Evolutionary conservation across 2,329 filamentous ascomycete species (phyloP), one percentile per base, ranked within the genome.

Genomic region (Intubia oerlemansii): DNA sequence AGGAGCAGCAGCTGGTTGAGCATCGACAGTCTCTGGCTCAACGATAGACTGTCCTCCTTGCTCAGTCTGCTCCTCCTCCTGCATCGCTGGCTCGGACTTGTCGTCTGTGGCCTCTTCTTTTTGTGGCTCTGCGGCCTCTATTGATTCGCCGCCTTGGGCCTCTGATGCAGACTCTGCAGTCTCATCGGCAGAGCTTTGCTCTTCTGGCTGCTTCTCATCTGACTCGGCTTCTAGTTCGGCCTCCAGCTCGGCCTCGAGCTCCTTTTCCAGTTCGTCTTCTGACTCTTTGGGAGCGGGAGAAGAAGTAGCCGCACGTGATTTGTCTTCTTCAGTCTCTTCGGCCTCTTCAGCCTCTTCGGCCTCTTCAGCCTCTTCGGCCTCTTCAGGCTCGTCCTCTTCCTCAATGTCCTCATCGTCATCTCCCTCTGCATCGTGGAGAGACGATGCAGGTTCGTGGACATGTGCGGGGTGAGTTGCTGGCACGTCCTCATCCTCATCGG

Each of bases 351-450:
- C 24, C n/a, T 33, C 28, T 9, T 29, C 7, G 12, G 12, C 17
- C n/a, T 21, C 17, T n/a, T 19, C 20, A n/a, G 17, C 18, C n/a
- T 21, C 26, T 5, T 27, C 15, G 11, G 25, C 14, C 11, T 36
- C 27, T 9, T 25, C 29, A 6, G 19, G 11, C 3, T 17, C 25
- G 14, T 3, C 19, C 7, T 28, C 19, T 21, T 21, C 8, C 19
- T 8, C 19, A 21, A 21, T 8, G 19, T n/a, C 19, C n/a, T 21
- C 19, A 21, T 21, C 19, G n/a, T n/a, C 19, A 21, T 21, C 19
- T 8, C 19, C 19, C 8, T 21, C 19, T n/a, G 19, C 8, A n/a
- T 21, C 19, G n/a, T 8, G n/a, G n/a, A n/a, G n/a, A n/a, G n/a
- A n/a, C n/a, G n/a, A n/a, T n/a, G n/a, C n/a, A n/a, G n/a, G n/a